phyloP scores from a whole-genome alignment of 768 basidiomycete species.

The Austroboletus festivus region DNA sequence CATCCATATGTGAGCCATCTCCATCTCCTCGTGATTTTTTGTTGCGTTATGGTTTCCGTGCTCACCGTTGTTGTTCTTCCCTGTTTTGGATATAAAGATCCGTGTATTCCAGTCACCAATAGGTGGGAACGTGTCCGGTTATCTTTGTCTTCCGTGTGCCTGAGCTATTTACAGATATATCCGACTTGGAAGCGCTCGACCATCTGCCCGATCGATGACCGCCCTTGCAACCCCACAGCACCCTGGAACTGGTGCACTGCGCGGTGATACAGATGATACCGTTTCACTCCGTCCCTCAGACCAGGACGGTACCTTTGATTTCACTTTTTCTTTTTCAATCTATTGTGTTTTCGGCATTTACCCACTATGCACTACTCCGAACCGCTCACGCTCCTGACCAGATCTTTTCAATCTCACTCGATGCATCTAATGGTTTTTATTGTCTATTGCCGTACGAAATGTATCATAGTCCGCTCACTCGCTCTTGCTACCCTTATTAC shows the following conservation, averaged over 20 bases:
- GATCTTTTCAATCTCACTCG: slow-evolving; percentile 4
- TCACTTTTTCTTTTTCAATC: background rate
- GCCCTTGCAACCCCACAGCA: too few relatives aligned
- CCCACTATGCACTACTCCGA: slow-evolving; percentile 9
- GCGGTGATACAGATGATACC: slow-evolving; percentile 3
- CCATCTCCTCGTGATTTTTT: background rate
- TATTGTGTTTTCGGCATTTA: slow-evolving; percentile 6
- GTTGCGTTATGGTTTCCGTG: background rate
- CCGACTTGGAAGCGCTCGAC: slow-evolving; percentile 27
- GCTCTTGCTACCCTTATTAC: background rate
- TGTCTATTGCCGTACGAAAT: slow-evolving; percentile 14
- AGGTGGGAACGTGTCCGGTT: slow-evolving; percentile 17
- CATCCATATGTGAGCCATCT: slow-evolving; percentile 31
- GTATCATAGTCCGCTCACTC: slow-evolving; percentile 16
- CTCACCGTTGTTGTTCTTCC: slow-evolving; percentile 5
- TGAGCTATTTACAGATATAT: slow-evolving; percentile 23
- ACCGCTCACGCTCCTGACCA: slow-evolving; percentile 9
- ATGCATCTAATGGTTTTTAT: slow-evolving; percentile 19
- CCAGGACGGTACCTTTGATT: too few relatives aligned
- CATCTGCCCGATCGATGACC: slow-evolving; percentile 20
- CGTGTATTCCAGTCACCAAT: slow-evolving; percentile 32
- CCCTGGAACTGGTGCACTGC: background rate
- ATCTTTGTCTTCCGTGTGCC: background rate
- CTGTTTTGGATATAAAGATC: slow-evolving; percentile 16
- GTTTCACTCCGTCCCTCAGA: too few relatives aligned